These are phyloP conservation scores for Pseudognaphalium luteoalbum DNA, from an alignment of 129 eudicot species.

Conservation along the genomic window DNA sequence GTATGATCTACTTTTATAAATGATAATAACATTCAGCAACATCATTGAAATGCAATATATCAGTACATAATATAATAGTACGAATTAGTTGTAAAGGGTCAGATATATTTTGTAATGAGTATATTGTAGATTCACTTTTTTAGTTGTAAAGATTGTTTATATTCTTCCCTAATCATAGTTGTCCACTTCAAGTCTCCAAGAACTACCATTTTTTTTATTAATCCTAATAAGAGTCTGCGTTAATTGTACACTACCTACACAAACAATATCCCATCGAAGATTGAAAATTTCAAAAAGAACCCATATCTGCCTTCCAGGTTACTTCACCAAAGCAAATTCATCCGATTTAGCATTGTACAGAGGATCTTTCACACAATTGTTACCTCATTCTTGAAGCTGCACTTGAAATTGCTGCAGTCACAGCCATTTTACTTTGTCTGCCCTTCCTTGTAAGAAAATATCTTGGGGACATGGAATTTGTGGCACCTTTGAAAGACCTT, in stretches of 20 bases:
- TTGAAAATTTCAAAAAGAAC: neutral
- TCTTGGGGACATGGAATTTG: neutral
- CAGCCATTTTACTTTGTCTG: neutral
- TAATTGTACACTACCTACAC: neutral
- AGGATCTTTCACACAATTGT: neutral
- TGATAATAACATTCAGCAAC: neutral
- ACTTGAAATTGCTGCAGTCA: conserved; percentile 3
- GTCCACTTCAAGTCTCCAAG: neutral
- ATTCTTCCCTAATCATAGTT: neutral
- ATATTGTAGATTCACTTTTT: neutral
- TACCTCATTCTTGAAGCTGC: conserved; percentile 18
- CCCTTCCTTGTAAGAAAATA: neutral
- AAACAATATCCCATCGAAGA: neutral
- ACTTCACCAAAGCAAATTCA: neutral
- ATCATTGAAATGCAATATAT: neutral
- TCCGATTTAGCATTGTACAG: neutral
- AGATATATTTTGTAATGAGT: too few species aligned
- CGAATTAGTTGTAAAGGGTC: too few species aligned
- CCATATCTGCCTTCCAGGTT: neutral
- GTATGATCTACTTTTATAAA: neutral
- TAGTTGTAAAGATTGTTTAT: neutral
- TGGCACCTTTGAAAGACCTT: neutral
- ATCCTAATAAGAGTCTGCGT: neutral
- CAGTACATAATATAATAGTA: neutral
- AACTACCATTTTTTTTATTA: too few species aligned